A percentile compares a stretch with the other conserved stretches of the same genome.
phyloP scores from a whole-genome alignment of 768 basidiomycete genomes.

The Terana coerulea region DNA sequence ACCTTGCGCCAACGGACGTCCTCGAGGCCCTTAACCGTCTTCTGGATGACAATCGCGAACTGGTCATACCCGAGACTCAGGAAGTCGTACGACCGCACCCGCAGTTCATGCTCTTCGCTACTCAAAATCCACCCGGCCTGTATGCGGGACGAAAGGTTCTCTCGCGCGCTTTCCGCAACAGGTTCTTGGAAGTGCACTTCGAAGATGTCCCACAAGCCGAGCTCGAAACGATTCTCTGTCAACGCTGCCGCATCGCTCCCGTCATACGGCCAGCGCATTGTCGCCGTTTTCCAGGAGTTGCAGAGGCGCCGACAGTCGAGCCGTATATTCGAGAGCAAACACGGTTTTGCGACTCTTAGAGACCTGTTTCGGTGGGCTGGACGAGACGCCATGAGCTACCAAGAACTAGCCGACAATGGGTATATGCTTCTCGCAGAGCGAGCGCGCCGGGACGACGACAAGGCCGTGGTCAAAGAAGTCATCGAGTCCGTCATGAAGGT shows the following conservation, averaged over 20 bases:
- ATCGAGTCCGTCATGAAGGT: constrained; percentile 90
- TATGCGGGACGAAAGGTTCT: constrained; percentile 94
- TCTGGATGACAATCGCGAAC: constrained; percentile 95
- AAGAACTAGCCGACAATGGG: constrained; percentile 92
- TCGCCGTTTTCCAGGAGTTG: constrained; percentile 87
- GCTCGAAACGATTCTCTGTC: constrained; percentile 89
- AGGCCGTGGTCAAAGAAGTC: constrained; percentile 84
- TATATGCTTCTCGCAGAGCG: constrained; percentile 98
- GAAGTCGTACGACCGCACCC: constrained; percentile 92
- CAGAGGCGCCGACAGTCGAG: constrained; percentile 88
- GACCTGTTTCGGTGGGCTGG: constrained; percentile 98
- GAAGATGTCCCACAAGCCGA: constrained; percentile 94
- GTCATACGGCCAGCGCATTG: constrained; percentile 88
- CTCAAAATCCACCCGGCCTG: constrained; percentile 94
- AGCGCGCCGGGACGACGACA: constrained; percentile 81
- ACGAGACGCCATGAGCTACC: constrained; percentile 82
- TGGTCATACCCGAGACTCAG: constrained; percentile 93
- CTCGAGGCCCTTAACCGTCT: constrained; percentile 95
- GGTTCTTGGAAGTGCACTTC: constrained; percentile 97
- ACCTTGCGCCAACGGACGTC: constrained; percentile 96
- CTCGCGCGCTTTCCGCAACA: constrained; percentile 94
- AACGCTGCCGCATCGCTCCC: constrained; percentile 91
- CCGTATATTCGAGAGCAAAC: constrained; percentile 96
- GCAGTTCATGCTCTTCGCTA: constrained; percentile 97
- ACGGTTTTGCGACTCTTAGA: constrained; percentile 93